Percentiles rank a stretch among this genome's conserved stretches.
phyloP scores from a whole-genome alignment of 768 basidiomycete genomes.

The Lactarius akahatsu region DNA sequence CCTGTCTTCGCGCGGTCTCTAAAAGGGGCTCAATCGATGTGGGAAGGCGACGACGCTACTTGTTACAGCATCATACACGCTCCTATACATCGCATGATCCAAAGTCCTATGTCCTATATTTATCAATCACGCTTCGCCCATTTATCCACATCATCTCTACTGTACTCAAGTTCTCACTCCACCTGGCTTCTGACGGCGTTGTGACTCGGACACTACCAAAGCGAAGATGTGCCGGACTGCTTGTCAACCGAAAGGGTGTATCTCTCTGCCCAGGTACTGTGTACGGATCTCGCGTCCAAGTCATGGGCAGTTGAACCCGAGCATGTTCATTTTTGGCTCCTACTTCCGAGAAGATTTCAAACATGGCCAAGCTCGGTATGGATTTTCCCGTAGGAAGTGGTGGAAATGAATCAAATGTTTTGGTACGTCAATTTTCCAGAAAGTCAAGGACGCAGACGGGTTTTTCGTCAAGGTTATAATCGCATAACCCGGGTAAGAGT shows the following conservation, averaged over 20 bases:
- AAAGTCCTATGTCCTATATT: constrained; percentile 39
- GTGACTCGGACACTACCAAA: neutral
- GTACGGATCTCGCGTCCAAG: neutral
- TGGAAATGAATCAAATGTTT: neutral
- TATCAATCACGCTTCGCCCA: constrained; percentile 37
- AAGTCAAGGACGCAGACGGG: neutral
- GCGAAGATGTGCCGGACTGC: neutral
- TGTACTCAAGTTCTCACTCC: neutral
- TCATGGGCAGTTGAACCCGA: neutral
- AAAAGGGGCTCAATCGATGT: constrained; percentile 48
- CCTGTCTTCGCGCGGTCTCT: constrained; percentile 3
- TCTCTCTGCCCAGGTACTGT: neutral
- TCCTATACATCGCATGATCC: constrained; percentile 56
- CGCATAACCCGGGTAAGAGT: neutral
- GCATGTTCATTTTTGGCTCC: neutral
- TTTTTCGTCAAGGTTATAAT: neutral
- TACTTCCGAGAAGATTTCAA: neutral
- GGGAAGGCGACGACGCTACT: constrained; percentile 67
- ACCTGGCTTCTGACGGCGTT: neutral
- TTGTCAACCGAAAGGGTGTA: neutral
- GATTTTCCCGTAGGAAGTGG: neutral
- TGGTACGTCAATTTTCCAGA: neutral
- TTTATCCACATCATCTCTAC: neutral
- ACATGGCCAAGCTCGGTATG: neutral
- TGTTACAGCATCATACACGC: constrained; percentile 64